Conservation (phyloP, 768 basidiomycete genomes). For the Rhizopogon sp. region DNA sequence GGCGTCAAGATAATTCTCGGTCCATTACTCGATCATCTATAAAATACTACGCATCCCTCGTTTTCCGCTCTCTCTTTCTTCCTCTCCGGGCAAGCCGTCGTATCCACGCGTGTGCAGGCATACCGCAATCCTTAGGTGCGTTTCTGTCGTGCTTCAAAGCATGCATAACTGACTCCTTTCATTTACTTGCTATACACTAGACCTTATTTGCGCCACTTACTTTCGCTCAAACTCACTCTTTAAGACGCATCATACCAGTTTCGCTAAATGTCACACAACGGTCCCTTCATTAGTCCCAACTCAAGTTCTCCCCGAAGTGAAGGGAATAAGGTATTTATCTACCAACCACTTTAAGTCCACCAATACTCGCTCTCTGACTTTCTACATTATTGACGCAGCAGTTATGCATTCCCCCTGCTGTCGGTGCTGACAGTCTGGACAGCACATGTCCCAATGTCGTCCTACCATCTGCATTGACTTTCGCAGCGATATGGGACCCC, state of each 20-base stretch:
- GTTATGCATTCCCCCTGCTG: slow-evolving; percentile 21
- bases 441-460: slow-evolving; percentile 54
- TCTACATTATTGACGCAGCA: background rate
- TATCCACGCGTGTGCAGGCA: slow-evolving; percentile 16
- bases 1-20: slow-evolving; percentile 3
- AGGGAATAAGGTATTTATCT: slow-evolving; percentile 14
- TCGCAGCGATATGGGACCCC: slow-evolving; percentile 57
- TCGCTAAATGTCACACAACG: background rate
- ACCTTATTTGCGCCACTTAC: background rate
- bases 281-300: background rate
- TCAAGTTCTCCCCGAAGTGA: background rate
- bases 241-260: background rate
- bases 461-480: slow-evolving; percentile 51
- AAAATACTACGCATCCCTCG: slow-evolving; percentile 13
- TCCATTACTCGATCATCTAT: slow-evolving; percentile 9
- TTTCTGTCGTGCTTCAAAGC: background rate
- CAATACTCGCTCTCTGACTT: background rate
- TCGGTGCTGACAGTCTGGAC: slow-evolving; percentile 8
- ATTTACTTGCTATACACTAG: background rate
- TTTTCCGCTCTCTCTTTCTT: slow-evolving; percentile 2
- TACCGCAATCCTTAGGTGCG: slow-evolving; percentile 10
- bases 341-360: background rate
- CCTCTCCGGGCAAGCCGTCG: slow-evolving; percentile 1
- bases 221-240: background rate
- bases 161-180: background rate